Evolutionary conservation across 139 green algal species (phyloP).

Genomic region (Micractinium conductrix): DNA sequence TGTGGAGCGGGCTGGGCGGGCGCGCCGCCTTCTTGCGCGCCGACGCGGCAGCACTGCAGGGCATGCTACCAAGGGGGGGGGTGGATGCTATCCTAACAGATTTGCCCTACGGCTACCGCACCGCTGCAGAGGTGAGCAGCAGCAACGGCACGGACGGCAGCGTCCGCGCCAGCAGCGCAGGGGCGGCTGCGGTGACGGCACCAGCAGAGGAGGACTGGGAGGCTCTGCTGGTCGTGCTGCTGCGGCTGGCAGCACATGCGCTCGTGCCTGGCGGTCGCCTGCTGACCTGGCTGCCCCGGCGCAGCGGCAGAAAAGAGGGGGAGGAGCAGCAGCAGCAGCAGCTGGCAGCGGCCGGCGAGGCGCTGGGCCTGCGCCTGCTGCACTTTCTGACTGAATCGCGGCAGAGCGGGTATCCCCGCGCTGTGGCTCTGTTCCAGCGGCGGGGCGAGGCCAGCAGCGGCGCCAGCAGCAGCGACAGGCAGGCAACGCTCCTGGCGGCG

Average conservation of each 20-base stretch:
- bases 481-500: not conserved
- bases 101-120: slow-evolving; percentile 31
- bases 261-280: slow-evolving; percentile 28
- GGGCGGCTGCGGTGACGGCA: not conserved
- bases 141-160: not conserved
- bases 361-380: slow-evolving; percentile 4
- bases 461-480: slow-evolving; percentile 1
- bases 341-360: not conserved
- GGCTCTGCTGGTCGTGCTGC: slow-evolving; percentile 13
- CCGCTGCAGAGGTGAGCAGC: not conserved
- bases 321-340: slow-evolving; percentile 9
- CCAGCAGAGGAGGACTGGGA: not conserved
- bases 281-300: slow-evolving; percentile 28
- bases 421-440: slow-evolving; percentile 9
- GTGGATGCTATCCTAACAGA: slow-evolving; percentile 11
- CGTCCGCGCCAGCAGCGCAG: not conserved
- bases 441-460: not conserved
- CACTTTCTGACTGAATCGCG: slow-evolving; percentile 19
- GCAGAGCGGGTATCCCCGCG: slow-evolving; percentile 11
- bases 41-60: not conserved
- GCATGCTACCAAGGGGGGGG: not conserved
- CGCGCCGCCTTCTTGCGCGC: not conserved
- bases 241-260: not conserved
- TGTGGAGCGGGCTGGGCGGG: not conserved
- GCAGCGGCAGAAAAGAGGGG: no score